A percentile compares a stretch with the other conserved stretches of the same genome.
Conservation (phyloP, 805 yeast genomes). For the Kodamaea lidongshanica region DNA sequence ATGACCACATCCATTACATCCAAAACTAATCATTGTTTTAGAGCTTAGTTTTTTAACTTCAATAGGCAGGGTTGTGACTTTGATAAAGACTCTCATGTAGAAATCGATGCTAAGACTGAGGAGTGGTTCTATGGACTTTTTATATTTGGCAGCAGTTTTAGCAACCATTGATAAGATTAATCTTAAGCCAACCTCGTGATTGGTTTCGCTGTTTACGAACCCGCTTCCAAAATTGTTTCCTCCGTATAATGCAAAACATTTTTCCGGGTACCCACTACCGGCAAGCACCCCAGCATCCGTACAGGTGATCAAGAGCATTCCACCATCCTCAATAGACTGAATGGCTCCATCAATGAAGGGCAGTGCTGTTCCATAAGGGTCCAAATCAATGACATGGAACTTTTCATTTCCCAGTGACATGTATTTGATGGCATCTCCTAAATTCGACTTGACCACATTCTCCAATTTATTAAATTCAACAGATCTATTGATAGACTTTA, state of each 20-base stretch:
- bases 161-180: slow-evolving; percentile 73
- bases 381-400: slow-evolving; percentile 87
- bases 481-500: slow-evolving; percentile 67
- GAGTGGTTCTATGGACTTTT: slow-evolving; percentile 80
- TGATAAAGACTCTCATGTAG: slow-evolving; percentile 80
- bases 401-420: slow-evolving; percentile 51
- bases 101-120: slow-evolving; percentile 84
- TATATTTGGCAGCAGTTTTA: slow-evolving; percentile 83
- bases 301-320: slow-evolving; percentile 84
- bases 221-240: slow-evolving; percentile 76
- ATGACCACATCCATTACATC: slow-evolving; percentile 85
- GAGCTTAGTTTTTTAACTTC: slow-evolving; percentile 75
- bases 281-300: slow-evolving; percentile 95
- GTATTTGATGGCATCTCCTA: slow-evolving; percentile 85
- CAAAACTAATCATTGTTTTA: slow-evolving; percentile 69
- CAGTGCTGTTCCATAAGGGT: slow-evolving; percentile 96
- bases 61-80: slow-evolving; percentile 71
- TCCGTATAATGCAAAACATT: slow-evolving; percentile 91
- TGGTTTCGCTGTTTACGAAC: slow-evolving; percentile 52
- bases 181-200: slow-evolving; percentile 90
- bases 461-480: slow-evolving; percentile 58
- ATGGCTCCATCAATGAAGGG: slow-evolving; percentile 93
- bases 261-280: slow-evolving; percentile 94
- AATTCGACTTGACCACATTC: slow-evolving; percentile 55
- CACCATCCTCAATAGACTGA: slow-evolving; percentile 77